A percentile compares a stretch with the other conserved stretches of the same genome.
Evolutionary conservation across 192 early-diverging fungal species (phyloP).

Genomic region (Backusella circina): DNA sequence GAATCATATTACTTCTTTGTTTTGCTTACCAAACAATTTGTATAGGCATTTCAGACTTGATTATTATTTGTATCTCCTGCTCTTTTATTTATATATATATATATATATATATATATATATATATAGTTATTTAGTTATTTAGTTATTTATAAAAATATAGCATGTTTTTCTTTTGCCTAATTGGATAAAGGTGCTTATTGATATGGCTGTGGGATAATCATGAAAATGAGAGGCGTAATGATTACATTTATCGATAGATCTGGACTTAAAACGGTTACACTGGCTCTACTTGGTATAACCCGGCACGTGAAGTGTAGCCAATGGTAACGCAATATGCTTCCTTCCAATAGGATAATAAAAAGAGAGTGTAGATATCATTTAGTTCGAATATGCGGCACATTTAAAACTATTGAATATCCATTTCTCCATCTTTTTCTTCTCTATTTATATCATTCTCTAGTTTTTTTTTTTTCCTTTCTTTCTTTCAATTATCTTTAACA

Average conservation of each 20-base stretch:
- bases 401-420: neutral
- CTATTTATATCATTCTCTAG: neutral
- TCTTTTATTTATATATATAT: neutral
- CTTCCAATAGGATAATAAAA: neutral
- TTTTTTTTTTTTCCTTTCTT: neutral
- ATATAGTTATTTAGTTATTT: no score
- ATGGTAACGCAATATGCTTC: neutral
- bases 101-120: no score
- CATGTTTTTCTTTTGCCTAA: neutral
- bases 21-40: neutral
- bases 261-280: neutral
- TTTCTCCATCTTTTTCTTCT: neutral
- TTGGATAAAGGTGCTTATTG: neutral
- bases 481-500: neutral
- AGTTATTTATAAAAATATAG: neutral
- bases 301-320: neutral
- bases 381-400: neutral
- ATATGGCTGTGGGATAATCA: neutral
- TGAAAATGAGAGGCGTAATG: neutral
- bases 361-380: neutral
- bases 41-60: neutral
- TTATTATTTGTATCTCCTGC: neutral
- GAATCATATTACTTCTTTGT: neutral
- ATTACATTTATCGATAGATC: neutral
- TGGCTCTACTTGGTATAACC: neutral